Evolutionary conservation across 2,329 filamentous ascomycete genomes (phyloP), one percentile per base, ranked within the genome.

Genomic region (Aspergillus hortae): DNA sequence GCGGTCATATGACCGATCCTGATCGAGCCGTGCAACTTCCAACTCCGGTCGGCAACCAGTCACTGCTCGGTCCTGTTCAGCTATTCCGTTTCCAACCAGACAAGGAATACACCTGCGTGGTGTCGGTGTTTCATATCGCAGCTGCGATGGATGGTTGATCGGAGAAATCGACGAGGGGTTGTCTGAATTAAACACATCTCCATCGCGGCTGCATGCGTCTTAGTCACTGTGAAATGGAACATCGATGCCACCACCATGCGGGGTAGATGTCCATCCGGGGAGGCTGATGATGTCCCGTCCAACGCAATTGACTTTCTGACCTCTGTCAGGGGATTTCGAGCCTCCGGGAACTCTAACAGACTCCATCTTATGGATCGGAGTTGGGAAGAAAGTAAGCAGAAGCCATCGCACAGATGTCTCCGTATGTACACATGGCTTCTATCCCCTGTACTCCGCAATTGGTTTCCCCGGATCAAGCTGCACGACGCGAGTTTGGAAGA

Each of bases 61-160:
- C 38, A 21, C n/a, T 41, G n/a, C 38, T 41, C n/a, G 38, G 14
- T 21, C 19, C 17, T 23, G 19, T 42, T 23, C 14, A n/a, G 15
- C 23, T 38, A 44, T 43, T 40, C 19, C 46, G 6, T 2, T 6
- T 30, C n/a, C 35, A 14, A 33, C 12, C 25, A 14, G 7, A 10
- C 25, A 12, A 14, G 19, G n/a, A 6, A 25, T 11, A 42, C 17
- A 27, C 14, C 27, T 14, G 11, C 14, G 48, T 44, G 4, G n/a
- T 36, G 23, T 44, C 23, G 21, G 21, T 33, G 42, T 50, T 50
- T 50, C 42, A 50, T 49, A 12, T 49, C 33, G 48, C 10, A 11
- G 27, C 27, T 11, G 4, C 15, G 35, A 49, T 49, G 41, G 14
- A 50, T 19, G 35, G 21, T 19, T 12, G 7, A 19, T 17, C 35